phyloP scores from a whole-genome alignment of 768 basidiomycete genomes.

The Guyanaporus albipodus region DNA sequence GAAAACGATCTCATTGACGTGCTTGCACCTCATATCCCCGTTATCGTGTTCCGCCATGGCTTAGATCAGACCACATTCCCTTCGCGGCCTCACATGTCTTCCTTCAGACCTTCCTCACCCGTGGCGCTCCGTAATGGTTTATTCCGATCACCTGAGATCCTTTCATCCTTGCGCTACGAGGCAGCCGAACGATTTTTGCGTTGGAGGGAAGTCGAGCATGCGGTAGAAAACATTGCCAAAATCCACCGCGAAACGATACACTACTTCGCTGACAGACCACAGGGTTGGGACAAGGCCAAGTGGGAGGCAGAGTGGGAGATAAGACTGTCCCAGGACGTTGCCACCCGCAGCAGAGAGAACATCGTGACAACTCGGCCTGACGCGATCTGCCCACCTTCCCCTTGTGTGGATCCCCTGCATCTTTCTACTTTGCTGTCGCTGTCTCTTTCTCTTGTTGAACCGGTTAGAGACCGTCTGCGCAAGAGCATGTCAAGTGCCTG shows the following conservation, averaged over 20 bases:
- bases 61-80: conserved; percentile 31
- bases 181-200: conserved; percentile 66
- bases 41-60: conserved; percentile 49
- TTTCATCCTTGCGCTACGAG: conserved; percentile 54
- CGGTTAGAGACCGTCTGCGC: conserved; percentile 32
- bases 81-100: conserved; percentile 40
- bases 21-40: conserved; percentile 52
- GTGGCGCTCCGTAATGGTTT: conserved; percentile 54
- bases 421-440: conserved; percentile 59
- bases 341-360: conserved; percentile 43
- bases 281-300: conserved; percentile 53
- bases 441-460: conserved; percentile 57
- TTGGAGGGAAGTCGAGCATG: conserved; percentile 68
- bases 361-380: conserved; percentile 22
- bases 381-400: conserved; percentile 12
- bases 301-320: conserved; percentile 69
- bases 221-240: conserved; percentile 42
- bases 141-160: conserved; percentile 61
- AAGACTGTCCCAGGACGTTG: conserved; percentile 59
- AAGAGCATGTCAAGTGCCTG: conserved; percentile 21
- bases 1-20: conserved; percentile 48
- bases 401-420: conserved; percentile 62
- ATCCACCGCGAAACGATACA: conserved; percentile 24
- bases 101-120: conserved; percentile 52
- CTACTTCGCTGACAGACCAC: conserved; percentile 19